Evolutionary conservation across 129 eudicot genomes (phyloP).

Genomic region (Mikania micrantha): DNA sequence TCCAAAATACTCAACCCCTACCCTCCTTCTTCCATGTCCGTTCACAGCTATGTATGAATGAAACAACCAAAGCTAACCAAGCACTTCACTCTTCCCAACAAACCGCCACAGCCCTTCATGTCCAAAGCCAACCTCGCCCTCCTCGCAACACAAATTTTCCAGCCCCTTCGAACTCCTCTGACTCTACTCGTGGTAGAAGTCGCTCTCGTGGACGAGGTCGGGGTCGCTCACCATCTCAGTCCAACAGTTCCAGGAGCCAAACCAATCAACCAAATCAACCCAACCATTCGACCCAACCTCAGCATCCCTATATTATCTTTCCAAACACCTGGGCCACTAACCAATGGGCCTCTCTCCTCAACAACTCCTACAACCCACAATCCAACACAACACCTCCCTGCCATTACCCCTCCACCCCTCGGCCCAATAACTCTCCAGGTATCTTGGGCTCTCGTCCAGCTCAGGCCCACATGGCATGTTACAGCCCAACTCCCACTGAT

Average conservation of each 20-base stretch:
- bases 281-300: neutral
- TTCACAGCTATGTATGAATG: neutral
- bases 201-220: conserved; percentile 7
- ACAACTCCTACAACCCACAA: neutral
- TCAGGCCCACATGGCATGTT: neutral
- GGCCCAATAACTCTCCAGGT: neutral
- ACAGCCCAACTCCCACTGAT: neutral
- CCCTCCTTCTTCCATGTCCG: neutral
- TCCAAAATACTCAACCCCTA: neutral
- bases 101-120: neutral
- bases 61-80: neutral
- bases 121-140: neutral
- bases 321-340: neutral
- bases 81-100: neutral
- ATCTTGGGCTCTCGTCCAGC: neutral
- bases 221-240: neutral
- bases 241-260: neutral
- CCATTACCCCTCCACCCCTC: neutral
- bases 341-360: neutral
- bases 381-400: neutral
- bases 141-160: neutral
- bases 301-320: neutral
- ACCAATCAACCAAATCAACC: no score
- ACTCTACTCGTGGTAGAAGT: conserved; percentile 1
- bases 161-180: neutral